Conservation (phyloP, 1,284 basidiomycete species). For the Hemileia vastatrix region DNA sequence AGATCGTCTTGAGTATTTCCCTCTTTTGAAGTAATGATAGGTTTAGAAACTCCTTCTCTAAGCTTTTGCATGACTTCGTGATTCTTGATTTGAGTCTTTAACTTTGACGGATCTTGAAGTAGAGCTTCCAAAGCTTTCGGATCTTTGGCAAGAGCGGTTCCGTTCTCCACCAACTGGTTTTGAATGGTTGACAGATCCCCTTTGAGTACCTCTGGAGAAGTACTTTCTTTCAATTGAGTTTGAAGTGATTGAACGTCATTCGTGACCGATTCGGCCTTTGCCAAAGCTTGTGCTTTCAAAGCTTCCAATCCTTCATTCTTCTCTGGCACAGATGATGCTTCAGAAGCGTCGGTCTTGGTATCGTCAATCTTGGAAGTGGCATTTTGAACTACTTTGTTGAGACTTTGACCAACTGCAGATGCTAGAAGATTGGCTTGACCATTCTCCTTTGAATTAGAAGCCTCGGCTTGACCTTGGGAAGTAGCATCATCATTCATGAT, state of each 20-base stretch:
- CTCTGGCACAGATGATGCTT: too few relatives aligned
- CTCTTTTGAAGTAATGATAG: background rate
- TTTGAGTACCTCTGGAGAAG: conserved; percentile 11
- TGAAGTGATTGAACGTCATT: background rate
- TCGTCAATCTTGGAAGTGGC: background rate
- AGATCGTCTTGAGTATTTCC: background rate
- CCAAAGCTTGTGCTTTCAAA: background rate
- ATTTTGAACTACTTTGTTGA: background rate
- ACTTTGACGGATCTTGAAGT: background rate
- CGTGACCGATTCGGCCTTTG: background rate
- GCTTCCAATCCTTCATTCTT: conserved; percentile 1
- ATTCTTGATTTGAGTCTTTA: background rate
- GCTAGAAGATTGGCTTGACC: background rate
- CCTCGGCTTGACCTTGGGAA: background rate
- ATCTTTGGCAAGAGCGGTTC: background rate
- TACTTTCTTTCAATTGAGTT: conserved; percentile 4
- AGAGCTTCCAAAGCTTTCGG: background rate
- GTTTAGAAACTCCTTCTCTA: background rate
- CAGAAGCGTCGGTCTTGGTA: background rate
- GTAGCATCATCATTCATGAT: background rate
- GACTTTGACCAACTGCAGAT: background rate
- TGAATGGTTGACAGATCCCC: background rate
- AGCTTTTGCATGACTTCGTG: background rate
- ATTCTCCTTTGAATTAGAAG: background rate
- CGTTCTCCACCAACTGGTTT: background rate